phyloP scores from a whole-genome alignment of 805 yeast genomes.

The Blastobotrys mokoenaii region DNA sequence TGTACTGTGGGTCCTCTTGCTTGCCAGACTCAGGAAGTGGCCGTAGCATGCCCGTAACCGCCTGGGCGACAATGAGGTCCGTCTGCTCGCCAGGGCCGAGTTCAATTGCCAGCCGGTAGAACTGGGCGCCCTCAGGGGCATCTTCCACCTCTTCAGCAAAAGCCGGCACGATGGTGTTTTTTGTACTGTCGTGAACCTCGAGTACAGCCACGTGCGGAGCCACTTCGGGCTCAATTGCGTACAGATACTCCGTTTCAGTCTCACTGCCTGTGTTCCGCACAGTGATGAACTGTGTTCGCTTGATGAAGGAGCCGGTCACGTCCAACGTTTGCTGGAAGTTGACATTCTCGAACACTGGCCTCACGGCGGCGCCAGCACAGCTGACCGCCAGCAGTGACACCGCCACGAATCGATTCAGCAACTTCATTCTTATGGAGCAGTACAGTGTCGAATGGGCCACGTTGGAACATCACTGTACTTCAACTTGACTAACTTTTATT shows the following conservation, averaged over 20 bases:
- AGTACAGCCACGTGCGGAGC: constrained; percentile 38
- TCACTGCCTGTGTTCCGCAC: constrained; percentile 48
- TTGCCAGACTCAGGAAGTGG: constrained; percentile 61
- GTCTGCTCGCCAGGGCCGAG: constrained; percentile 52
- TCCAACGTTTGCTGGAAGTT: constrained; percentile 1
- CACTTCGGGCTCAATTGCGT: constrained; percentile 46
- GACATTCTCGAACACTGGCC: constrained; percentile 2
- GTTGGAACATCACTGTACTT: too few relatives aligned
- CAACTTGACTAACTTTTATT: too few relatives aligned
- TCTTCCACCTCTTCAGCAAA: constrained; percentile 25
- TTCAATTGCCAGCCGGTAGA: constrained; percentile 45
- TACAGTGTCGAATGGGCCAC: too few relatives aligned
- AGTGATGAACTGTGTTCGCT: constrained; percentile 49
- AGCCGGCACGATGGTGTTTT: constrained; percentile 19
- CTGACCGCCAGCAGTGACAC: not conserved
- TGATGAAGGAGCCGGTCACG: constrained; percentile 52
- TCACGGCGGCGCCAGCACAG: not conserved
- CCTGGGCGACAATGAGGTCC: constrained; percentile 41
- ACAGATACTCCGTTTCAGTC: constrained; percentile 49
- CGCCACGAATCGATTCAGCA: not conserved
- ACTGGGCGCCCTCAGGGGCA: constrained; percentile 25
- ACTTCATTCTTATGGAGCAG: not conserved
- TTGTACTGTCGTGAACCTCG: constrained; percentile 31
- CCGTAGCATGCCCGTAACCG: constrained; percentile 37
- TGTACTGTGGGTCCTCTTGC: constrained; percentile 52